Evolutionary conservation across 805 yeast genomes (phyloP).

Genomic region (Candida namnaoensis): DNA sequence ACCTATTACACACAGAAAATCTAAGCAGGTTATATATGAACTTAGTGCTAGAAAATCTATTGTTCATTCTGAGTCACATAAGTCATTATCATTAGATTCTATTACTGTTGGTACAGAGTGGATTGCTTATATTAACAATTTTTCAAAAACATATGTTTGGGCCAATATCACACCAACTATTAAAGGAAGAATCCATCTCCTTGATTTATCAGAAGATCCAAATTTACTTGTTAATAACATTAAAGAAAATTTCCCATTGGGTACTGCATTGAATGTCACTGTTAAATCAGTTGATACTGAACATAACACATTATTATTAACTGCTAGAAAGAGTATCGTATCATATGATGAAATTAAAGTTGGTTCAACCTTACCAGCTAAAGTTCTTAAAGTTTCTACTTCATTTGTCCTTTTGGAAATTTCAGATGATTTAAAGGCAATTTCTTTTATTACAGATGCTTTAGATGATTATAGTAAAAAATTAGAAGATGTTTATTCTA

Average conservation of each 20-base stretch:
- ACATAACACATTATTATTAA: slow-evolving; percentile 38
- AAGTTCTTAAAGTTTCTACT: slow-evolving; percentile 49
- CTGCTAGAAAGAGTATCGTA: slow-evolving; percentile 37
- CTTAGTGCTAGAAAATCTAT: slow-evolving; percentile 45
- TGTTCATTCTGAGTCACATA: slow-evolving; percentile 17
- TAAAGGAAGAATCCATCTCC: slow-evolving; percentile 55
- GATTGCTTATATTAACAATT: slow-evolving; percentile 58
- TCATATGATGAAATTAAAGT: slow-evolving; percentile 41
- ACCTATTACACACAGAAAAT: slow-evolving; percentile 52
- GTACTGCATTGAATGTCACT: slow-evolving; percentile 54
- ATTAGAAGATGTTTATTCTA: slow-evolving; percentile 37
- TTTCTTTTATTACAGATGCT: slow-evolving; percentile 71
- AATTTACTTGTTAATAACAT: slow-evolving; percentile 33
- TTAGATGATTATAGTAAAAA: slow-evolving; percentile 54
- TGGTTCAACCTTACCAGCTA: slow-evolving; percentile 53
- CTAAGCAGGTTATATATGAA: slow-evolving; percentile 54
- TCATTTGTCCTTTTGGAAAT: slow-evolving; percentile 60
- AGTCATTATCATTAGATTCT: slow-evolving; percentile 29
- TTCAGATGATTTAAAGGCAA: slow-evolving; percentile 52
- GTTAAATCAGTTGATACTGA: slow-evolving; percentile 47
- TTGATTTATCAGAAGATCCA: slow-evolving; percentile 55
- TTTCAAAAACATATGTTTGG: slow-evolving; percentile 53
- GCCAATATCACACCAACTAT: slow-evolving; percentile 61
- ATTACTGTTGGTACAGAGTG: slow-evolving; percentile 41
- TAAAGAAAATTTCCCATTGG: slow-evolving; percentile 58